A percentile compares a stretch with the other conserved stretches of the same genome.
phyloP scores from a whole-genome alignment of 805 yeast genomes.

The Ogataea salicorniae region DNA sequence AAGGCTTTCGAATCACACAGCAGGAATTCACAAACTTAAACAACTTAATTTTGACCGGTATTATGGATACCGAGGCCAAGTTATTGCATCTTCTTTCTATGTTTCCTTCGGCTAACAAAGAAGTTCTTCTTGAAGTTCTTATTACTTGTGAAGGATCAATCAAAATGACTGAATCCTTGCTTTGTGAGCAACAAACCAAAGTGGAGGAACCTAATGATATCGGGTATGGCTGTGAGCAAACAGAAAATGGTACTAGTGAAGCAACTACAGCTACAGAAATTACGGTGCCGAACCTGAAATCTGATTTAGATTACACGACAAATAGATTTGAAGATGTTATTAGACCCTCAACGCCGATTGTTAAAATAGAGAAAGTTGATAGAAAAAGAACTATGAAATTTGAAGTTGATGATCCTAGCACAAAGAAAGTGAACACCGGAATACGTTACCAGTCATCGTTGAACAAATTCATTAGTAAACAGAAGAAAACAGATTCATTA shows the following conservation, averaged over 20 bases:
- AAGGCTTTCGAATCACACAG: no score
- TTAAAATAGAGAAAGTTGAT: no score
- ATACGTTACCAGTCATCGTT: background rate
- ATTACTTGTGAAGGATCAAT: slow-evolving; percentile 51
- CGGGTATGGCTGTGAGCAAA: no score
- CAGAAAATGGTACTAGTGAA: no score
- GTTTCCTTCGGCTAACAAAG: slow-evolving; percentile 41
- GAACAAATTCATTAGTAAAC: background rate
- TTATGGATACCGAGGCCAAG: slow-evolving; percentile 35
- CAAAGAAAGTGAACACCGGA: background rate
- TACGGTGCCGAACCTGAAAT: no score
- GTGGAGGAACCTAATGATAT: background rate
- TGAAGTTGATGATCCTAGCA: background rate
- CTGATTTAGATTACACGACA: no score
- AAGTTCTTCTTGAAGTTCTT: slow-evolving; percentile 45
- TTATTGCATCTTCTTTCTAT: slow-evolving; percentile 30
- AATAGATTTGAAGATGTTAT: no score
- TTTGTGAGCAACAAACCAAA: slow-evolving; percentile 32
- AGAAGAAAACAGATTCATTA: background rate
- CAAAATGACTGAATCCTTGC: slow-evolving; percentile 33
- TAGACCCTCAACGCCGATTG: no score
- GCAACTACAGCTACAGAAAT: no score
- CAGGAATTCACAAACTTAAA: background rate
- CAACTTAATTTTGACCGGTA: background rate
- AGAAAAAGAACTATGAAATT: background rate